Percentiles rank a stretch among this genome's conserved stretches.
Conservation (phyloP, 2,329 filamentous ascomycete genomes). For the Monosporascus ibericus region DNA sequence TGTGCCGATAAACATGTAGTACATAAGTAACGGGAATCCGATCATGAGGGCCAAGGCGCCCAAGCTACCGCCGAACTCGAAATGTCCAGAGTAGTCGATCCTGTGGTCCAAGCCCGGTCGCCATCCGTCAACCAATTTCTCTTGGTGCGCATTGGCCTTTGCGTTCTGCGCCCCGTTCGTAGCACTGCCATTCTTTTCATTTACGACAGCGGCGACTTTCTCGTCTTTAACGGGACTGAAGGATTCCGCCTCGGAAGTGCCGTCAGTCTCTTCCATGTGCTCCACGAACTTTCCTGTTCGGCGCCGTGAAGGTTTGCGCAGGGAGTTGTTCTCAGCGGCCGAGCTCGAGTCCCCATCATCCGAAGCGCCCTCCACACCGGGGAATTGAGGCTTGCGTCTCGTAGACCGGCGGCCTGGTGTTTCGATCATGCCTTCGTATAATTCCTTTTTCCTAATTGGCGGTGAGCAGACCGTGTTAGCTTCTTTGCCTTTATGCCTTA, state of each 20-base stretch:
- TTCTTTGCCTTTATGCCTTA: neutral
- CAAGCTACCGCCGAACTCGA: slow-evolving; percentile 84
- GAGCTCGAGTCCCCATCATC: slow-evolving; percentile 45
- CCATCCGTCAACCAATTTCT: slow-evolving; percentile 49
- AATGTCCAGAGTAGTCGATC: slow-evolving; percentile 56
- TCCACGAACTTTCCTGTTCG: slow-evolving; percentile 46
- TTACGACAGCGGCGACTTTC: slow-evolving; percentile 14
- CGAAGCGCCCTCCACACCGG: slow-evolving; percentile 36
- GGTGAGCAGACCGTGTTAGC: neutral
- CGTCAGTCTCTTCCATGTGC: slow-evolving; percentile 40
- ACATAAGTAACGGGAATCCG: slow-evolving; percentile 91
- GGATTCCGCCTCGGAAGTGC: slow-evolving; percentile 21
- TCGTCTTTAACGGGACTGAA: slow-evolving; percentile 22
- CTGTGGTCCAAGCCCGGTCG: slow-evolving; percentile 53
- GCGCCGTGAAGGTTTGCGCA: slow-evolving; percentile 33
- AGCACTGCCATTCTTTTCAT: slow-evolving; percentile 1
- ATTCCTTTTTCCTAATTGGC: slow-evolving; percentile 51
- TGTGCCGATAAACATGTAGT: slow-evolving; percentile 98
- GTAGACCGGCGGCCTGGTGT: slow-evolving; percentile 44
- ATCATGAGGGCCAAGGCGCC: slow-evolving; percentile 83
- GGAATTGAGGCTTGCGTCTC: slow-evolving; percentile 45
- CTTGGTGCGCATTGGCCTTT: slow-evolving; percentile 22
- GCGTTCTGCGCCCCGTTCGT: slow-evolving; percentile 27
- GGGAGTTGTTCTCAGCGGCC: slow-evolving; percentile 35
- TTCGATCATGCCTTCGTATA: slow-evolving; percentile 56